Conservation (phyloP, 2,329 filamentous ascomycete species). For the Arthrobotrys megalospora region DNA sequence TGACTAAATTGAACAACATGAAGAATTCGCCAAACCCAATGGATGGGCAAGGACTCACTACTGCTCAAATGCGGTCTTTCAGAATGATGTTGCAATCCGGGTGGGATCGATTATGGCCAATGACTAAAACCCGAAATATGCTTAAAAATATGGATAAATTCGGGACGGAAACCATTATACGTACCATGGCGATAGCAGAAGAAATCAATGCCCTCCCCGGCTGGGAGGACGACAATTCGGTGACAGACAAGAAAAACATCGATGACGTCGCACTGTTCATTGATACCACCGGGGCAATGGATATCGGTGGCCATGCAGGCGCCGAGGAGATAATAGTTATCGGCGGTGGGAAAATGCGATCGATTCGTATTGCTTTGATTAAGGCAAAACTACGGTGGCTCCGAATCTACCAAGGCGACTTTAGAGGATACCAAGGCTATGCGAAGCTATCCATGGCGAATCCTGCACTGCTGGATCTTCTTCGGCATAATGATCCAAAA, state of each 20-base stretch:
- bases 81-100: background rate
- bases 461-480: background rate
- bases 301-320: background rate
- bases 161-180: background rate
- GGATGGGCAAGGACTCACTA: background rate
- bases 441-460: background rate
- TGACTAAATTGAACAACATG: background rate
- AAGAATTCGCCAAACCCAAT: background rate
- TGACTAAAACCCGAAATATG: background rate
- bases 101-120: slow-evolving; percentile 6
- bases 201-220: background rate
- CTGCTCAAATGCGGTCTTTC: background rate
- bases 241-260: background rate
- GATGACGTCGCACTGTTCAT: background rate
- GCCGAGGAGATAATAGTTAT: background rate
- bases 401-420: background rate
- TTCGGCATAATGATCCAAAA: background rate
- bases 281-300: background rate
- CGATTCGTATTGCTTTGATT: too few relatives aligned
- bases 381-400: too few relatives aligned
- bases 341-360: too few relatives aligned
- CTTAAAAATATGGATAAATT: background rate
- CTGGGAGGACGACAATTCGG: background rate
- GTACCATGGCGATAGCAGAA: background rate
- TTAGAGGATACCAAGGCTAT: background rate